phyloP scores from a whole-genome alignment of 257 asterid species.

The Solanum piurae region DNA sequence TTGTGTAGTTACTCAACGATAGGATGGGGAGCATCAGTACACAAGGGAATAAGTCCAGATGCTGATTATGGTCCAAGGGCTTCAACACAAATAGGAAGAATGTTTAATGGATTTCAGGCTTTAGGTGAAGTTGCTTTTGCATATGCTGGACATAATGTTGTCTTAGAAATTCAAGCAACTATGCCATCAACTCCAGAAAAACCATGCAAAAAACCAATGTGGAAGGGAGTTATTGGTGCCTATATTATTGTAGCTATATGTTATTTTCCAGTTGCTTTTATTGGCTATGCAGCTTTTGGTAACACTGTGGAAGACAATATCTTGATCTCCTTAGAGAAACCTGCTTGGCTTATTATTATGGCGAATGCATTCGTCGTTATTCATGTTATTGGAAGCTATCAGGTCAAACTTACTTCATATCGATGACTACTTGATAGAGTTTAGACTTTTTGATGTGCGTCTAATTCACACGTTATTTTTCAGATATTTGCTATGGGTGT shows the following conservation, averaged over 20 bases:
- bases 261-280: background rate
- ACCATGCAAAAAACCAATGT: slow-evolving; percentile 27
- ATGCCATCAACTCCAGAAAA: slow-evolving; percentile 31
- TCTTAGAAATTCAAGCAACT: slow-evolving; percentile 43
- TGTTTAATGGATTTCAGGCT: slow-evolving; percentile 27
- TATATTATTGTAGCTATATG: background rate
- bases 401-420: slow-evolving; percentile 3
- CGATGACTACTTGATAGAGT: too few relatives aligned
- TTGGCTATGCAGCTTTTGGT: background rate
- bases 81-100: slow-evolving; percentile 5
- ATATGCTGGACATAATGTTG: slow-evolving; percentile 41
- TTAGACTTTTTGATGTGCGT: background rate
- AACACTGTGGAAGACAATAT: background rate
- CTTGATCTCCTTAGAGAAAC: background rate
- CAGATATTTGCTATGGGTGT: slow-evolving; percentile 46
- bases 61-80: slow-evolving; percentile 17
- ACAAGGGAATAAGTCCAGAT: slow-evolving; percentile 11
- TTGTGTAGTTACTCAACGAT: slow-evolving; percentile 32
- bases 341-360: background rate
- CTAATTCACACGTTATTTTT: background rate
- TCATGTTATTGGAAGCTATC: background rate
- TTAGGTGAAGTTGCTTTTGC: slow-evolving; percentile 42
- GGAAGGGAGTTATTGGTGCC: background rate
- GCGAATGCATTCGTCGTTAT: background rate
- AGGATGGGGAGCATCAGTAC: slow-evolving; percentile 32